These are phyloP conservation scores for Capniomyces stellatus DNA, from an alignment of 371 early-diverging fungal species.

Conservation along the genomic window DNA sequence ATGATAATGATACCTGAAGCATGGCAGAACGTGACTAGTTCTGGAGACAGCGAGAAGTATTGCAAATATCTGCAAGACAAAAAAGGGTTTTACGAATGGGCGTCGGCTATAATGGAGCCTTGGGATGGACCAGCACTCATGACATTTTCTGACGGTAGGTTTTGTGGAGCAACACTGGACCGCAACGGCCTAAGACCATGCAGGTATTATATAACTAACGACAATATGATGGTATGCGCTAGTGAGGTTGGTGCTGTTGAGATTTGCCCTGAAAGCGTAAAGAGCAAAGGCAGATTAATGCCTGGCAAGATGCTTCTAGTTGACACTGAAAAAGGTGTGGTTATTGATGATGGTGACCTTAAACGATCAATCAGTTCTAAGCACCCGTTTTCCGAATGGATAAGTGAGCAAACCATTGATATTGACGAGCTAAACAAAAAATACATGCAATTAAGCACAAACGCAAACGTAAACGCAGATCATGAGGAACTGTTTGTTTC, in stretches of 20 bases:
- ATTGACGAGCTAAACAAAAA: constrained; percentile 32
- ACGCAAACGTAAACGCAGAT: not conserved
- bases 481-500: not conserved
- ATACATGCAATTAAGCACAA: not conserved
- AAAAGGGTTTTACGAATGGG: constrained; percentile 89
- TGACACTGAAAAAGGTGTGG: constrained; percentile 75
- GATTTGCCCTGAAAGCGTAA: constrained; percentile 60
- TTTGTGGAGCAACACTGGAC: constrained; percentile 86
- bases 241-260: constrained; percentile 85
- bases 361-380: constrained; percentile 52
- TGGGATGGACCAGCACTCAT: constrained; percentile 97
- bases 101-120: constrained; percentile 89
- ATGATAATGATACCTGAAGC: constrained; percentile 98
- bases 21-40: constrained; percentile 63
- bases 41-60: constrained; percentile 51
- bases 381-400: constrained; percentile 66
- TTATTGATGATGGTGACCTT: constrained; percentile 80
- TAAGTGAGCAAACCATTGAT: constrained; percentile 51
- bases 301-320: constrained; percentile 94
- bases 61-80: constrained; percentile 16
- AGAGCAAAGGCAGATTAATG: constrained; percentile 81
- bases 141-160: constrained; percentile 90
- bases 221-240: constrained; percentile 90
- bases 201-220: constrained; percentile 79
- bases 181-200: constrained; percentile 94